These are phyloP conservation scores for Dissoconium aciculare DNA, from an alignment of 2,329 filamentous ascomycete genomes.

Conservation along the genomic window DNA sequence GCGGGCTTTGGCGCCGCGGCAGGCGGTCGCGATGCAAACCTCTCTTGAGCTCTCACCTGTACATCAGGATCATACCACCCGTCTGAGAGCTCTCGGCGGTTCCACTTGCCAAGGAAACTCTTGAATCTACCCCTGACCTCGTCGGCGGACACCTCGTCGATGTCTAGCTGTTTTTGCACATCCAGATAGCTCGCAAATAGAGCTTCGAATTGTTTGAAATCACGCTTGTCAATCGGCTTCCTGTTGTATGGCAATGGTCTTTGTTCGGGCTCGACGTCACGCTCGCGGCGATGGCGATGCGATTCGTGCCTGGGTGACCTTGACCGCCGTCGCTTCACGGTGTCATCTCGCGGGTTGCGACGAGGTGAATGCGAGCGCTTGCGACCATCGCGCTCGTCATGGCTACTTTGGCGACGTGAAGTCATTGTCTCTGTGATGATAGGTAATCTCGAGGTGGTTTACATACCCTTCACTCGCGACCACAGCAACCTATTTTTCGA, in stretches of 20 bases:
- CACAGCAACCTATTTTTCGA: too few species aligned
- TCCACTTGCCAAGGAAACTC: slow-evolving; percentile 86
- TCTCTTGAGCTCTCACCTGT: slow-evolving; percentile 38
- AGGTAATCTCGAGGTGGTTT: too few species aligned
- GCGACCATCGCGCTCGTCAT: not conserved
- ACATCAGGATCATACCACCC: slow-evolving; percentile 85
- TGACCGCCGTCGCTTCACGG: slow-evolving; percentile 15
- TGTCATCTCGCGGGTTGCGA: slow-evolving; percentile 5
- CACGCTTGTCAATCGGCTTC: slow-evolving; percentile 50
- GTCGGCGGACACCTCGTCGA: slow-evolving; percentile 55
- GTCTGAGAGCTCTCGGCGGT: slow-evolving; percentile 69
- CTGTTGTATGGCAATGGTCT: slow-evolving; percentile 15
- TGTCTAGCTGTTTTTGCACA: slow-evolving; percentile 63
- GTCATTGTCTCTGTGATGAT: too few species aligned
- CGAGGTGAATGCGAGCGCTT: slow-evolving; percentile 17
- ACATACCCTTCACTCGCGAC: too few species aligned
- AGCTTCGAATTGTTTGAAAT: slow-evolving; percentile 50
- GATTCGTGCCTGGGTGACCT: slow-evolving; percentile 14
- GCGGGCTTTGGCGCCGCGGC: not conserved
- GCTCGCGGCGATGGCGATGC: slow-evolving; percentile 7
- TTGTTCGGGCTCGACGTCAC: too few species aligned
- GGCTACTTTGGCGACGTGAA: not conserved
- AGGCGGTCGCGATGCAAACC: slow-evolving; percentile 11
- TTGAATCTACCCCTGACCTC: slow-evolving; percentile 81
- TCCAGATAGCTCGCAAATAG: slow-evolving; percentile 76